A percentile compares a stretch with the other conserved stretches of the same genome.
Evolutionary conservation across 371 early-diverging fungal genomes (phyloP).

Genomic region (Mortierella sp.): DNA sequence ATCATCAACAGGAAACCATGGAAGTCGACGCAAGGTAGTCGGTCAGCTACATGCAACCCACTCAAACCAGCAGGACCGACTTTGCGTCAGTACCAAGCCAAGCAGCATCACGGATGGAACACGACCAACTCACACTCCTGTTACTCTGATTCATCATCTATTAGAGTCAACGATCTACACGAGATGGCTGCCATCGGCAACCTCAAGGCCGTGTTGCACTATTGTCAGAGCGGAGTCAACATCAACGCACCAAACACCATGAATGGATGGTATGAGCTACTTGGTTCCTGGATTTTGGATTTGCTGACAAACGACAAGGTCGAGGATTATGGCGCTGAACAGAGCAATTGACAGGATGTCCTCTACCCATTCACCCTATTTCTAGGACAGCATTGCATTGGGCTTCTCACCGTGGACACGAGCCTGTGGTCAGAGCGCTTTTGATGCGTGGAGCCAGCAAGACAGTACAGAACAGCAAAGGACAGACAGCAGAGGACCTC

Average conservation of each 20-base stretch:
- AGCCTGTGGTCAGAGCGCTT: slow-evolving; percentile 63
- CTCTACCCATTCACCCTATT: background rate
- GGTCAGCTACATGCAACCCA: background rate
- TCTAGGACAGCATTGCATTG: slow-evolving; percentile 80
- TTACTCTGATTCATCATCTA: background rate
- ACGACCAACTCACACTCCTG: background rate
- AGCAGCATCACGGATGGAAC: background rate
- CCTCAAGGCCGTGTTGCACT: slow-evolving; percentile 72
- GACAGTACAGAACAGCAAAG: slow-evolving; percentile 65
- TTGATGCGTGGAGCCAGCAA: slow-evolving; percentile 72
- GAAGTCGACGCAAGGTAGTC: slow-evolving; percentile 25
- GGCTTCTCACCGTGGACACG: slow-evolving; percentile 76
- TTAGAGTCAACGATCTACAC: slow-evolving; percentile 61
- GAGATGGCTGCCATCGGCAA: slow-evolving; percentile 85
- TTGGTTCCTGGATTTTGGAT: background rate
- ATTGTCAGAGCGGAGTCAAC: slow-evolving; percentile 72
- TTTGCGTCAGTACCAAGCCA: background rate
- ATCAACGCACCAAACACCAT: slow-evolving; percentile 74
- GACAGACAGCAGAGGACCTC: slow-evolving; percentile 71
- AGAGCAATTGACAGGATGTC: background rate
- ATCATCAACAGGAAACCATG: slow-evolving; percentile 1
- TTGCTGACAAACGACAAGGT: background rate
- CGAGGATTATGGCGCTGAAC: background rate
- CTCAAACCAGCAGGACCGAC: background rate
- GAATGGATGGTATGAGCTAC: slow-evolving; percentile 73